Base-by-base conservation (phyloP, 441 rosid species). In the Capsella rubella region DNA sequence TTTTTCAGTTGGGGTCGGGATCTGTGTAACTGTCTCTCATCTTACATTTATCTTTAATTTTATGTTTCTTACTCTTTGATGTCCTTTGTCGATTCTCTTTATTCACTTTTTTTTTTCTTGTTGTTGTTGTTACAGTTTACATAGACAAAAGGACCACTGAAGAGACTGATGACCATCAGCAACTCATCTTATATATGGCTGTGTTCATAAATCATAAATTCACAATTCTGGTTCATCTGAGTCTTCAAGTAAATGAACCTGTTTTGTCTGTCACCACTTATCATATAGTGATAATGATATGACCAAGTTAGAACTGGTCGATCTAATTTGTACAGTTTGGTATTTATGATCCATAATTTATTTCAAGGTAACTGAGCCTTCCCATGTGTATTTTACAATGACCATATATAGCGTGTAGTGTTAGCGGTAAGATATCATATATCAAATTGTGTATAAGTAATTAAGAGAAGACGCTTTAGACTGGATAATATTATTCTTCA, bases 1-100 rank as follows among this genome's bases (percentile, higher is more conserved):
- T 56, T 56, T 21, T 57, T 65, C 66, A 73, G 78, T 57, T 65
- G 66, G 58, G 66, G 43, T 73, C 4, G 78, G 78, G 78, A 65
- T 73, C 72, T 57, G 72, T 73, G 67, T 47, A 56, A 57, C 64
- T 7, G 57, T 64, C 71, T 64, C 71, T 45, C 64, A 73, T 9
- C 52, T 27, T 59, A 34, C 50, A 47, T 49, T 59, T 4, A 18
- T 32, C 25, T 69, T 31, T 43, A 43, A 6, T 43, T 40, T 42
- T 67, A 55, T 67, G 51, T 13, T 54, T 67, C 32, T 21, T 54
- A 16, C 32, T 54, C 14, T 4, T 67, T 15, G 21, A 45, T 69
- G 63, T 21, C 15, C 7, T 46, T 57, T 4, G 37, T 5, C 37
- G 34, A 35, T 57, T 46, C 37, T 32, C 57, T 57, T 16, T 6